Evolutionary conservation across 2,329 filamentous ascomycete species (phyloP), one percentile per base, ranked within the genome.

Genomic region (Colletotrichum sp.): DNA sequence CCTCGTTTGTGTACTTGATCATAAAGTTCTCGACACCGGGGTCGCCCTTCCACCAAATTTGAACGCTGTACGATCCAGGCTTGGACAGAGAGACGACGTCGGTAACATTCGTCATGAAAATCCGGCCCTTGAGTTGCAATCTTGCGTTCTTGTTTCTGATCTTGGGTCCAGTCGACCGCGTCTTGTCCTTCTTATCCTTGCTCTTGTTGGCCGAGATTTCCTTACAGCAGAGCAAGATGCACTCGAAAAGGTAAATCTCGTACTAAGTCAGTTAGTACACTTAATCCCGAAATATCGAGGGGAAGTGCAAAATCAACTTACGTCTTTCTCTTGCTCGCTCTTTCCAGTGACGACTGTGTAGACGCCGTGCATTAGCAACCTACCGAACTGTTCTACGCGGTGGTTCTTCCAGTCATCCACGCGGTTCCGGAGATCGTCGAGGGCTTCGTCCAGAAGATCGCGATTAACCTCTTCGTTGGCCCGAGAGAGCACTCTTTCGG

Each of bases 21-120:
- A 96, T 93, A 84, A 99, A 99, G 82, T 98, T 98, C 83, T 99
- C 96, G 36, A 98, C 95, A 6, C 95, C 95, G 0, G 96, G 95
- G 79, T 99, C 96, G 39, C 96, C 96, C 85, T 97, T 99, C 97
- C 97, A 99, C 90, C 96, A 98, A 72, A 99, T 99, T 83, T 99
- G 96, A 76, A 98, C 95, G 3, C 95, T 96, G 83, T 99, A 98
- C 13, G 95, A 96, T 64, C 95, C 96, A 85, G 95, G 95, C 84
- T 96, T 98, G 66, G 94, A 93, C 76, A 97, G 89, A 21, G 94
- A 96, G 57, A 98, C 89, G n/a, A 98, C 93, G 84, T 98, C 95
- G 52, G 96, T 99, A 71, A 99, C 96, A 82, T 99, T 99, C 80
- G 96, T 96, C 96, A 99, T 99, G 87, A 98, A 99, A 81, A 99